Conservation (phyloP, 495 filamentous ascomycete species). For the Glonium stellatum region DNA sequence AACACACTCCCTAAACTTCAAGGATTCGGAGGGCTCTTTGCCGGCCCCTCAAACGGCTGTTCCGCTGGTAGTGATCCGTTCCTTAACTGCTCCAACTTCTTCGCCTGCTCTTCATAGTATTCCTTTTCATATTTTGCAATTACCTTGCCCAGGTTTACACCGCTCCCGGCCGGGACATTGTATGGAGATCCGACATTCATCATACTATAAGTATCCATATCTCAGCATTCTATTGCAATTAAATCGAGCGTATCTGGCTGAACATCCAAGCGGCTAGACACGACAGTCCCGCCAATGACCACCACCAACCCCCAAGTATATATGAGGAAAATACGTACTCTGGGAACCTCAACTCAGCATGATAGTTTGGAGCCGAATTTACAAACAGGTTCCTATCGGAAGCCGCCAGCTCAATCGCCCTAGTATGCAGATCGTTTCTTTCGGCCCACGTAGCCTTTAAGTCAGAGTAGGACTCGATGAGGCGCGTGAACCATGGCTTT, state of each 20-base stretch:
- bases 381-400: slow-evolving; percentile 60
- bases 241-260: neutral
- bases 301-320: neutral
- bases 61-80: slow-evolving; percentile 30
- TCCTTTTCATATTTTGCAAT: slow-evolving; percentile 56
- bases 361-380: slow-evolving; percentile 42
- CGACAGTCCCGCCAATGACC: neutral
- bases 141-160: slow-evolving; percentile 53
- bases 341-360: slow-evolving; percentile 53
- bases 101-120: slow-evolving; percentile 48
- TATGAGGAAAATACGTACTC: slow-evolving; percentile 51
- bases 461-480: slow-evolving; percentile 48
- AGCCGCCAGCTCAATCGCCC: slow-evolving; percentile 62
- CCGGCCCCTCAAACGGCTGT: slow-evolving; percentile 18
- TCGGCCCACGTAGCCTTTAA: slow-evolving; percentile 47
- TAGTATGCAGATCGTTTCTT: slow-evolving; percentile 57
- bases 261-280: neutral
- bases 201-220: slow-evolving; percentile 37
- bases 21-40: neutral
- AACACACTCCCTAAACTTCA: neutral
- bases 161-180: slow-evolving; percentile 57
- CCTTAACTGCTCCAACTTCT: slow-evolving; percentile 33
- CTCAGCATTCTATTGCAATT: neutral
- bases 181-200: slow-evolving; percentile 56
- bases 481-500: slow-evolving; percentile 48